Conservation (phyloP, 2,329 filamentous ascomycete species). For the Cordyceps militaris region DNA sequence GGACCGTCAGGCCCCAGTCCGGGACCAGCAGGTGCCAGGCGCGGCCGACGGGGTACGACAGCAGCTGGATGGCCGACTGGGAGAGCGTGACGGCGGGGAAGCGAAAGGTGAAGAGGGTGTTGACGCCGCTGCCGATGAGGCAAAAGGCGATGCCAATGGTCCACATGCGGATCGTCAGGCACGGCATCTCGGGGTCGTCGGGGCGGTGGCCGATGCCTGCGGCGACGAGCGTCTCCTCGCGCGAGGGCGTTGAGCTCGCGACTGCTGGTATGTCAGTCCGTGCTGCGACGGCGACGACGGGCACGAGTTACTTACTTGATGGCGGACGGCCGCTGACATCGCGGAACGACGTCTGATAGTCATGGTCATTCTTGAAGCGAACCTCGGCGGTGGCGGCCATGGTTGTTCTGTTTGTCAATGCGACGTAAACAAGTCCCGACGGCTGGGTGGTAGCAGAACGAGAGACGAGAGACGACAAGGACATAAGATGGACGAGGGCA, state of each 20-base stretch:
- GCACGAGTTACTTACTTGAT: conserved; percentile 5
- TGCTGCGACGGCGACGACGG: too few species aligned
- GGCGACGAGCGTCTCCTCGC: conserved; percentile 22
- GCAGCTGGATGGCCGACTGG: conserved; percentile 32
- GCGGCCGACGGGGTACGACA: conserved; percentile 37
- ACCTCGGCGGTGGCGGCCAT: conserved; percentile 8
- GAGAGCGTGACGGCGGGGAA: conserved; percentile 27
- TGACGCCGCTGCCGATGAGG: conserved; percentile 30
- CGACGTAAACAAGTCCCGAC: not conserved
- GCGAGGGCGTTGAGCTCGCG: conserved; percentile 8
- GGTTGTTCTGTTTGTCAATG: not conserved
- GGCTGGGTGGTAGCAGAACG: not conserved
- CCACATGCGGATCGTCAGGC: conserved; percentile 34
- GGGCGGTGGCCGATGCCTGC: conserved; percentile 24
- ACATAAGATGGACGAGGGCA: not conserved
- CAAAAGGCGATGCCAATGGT: conserved; percentile 31
- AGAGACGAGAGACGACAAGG: not conserved
- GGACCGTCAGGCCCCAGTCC: conserved; percentile 23
- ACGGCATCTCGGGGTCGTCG: conserved; percentile 24
- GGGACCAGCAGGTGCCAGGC: conserved; percentile 27
- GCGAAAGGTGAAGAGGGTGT: conserved; percentile 35
- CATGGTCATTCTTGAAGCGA: conserved; percentile 2
- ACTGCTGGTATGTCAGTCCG: too few species aligned
- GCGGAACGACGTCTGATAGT: not conserved
- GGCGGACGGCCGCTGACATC: not conserved